These are phyloP conservation scores for Penicilliopsis zonata DNA, from an alignment of 495 filamentous ascomycete genomes.

Conservation along the genomic window DNA sequence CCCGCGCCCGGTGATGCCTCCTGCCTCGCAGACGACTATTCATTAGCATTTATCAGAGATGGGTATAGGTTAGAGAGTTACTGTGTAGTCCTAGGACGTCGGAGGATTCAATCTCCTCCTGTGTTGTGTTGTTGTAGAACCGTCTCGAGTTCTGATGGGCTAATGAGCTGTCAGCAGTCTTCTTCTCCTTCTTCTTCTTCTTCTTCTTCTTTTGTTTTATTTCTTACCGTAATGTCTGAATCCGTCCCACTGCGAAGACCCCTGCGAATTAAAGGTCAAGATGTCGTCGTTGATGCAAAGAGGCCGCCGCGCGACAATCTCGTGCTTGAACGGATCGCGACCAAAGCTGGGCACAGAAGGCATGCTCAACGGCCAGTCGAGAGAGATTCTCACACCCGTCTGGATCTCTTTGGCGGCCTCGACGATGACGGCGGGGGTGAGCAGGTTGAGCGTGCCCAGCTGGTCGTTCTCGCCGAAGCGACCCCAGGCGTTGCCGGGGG, in stretches of 20 bases:
- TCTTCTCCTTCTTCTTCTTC: conserved; percentile 23
- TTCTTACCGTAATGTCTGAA: conserved; percentile 42
- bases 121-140: conserved; percentile 52
- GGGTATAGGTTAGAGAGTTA: background rate
- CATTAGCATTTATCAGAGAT: background rate
- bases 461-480: conserved; percentile 31
- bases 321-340: conserved; percentile 17
- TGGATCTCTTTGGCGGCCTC: conserved; percentile 35
- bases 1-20: conserved; percentile 43
- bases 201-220: conserved; percentile 11
- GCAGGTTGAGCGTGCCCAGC: conserved; percentile 35
- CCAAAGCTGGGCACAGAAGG: conserved; percentile 16
- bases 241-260: conserved; percentile 44
- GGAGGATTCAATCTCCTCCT: conserved; percentile 38
- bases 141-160: conserved; percentile 32
- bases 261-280: conserved; percentile 50
- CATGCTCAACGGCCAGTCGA: conserved; percentile 29
- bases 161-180: no score
- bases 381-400: conserved; percentile 32
- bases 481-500: conserved; percentile 37
- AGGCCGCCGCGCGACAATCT: conserved; percentile 20
- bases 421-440: conserved; percentile 34
- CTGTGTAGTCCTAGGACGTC: background rate
- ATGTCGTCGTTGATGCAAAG: conserved; percentile 44
- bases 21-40: no score